Base-by-base conservation (phyloP, 2,329 filamentous ascomycete genomes). In the Penicillium griseofulvum region DNA sequence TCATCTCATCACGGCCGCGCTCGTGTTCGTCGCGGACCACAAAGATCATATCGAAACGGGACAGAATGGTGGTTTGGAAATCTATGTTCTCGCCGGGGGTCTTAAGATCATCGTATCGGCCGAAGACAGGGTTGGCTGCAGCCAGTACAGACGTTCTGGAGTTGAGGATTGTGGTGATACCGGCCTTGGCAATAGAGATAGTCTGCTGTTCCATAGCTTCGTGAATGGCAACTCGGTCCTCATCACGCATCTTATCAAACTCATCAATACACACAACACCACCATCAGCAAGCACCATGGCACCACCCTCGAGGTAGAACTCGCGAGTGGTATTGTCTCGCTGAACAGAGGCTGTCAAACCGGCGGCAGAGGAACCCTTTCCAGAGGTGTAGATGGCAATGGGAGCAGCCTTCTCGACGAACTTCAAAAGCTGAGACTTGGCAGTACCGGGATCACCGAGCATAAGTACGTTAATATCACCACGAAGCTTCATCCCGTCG, bases 171-270 rank as follows among this genome's bases (percentile, higher is more conserved):
- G 94, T 99, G 0, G 94, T 99, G 70, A 99, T 99, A 66, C 94
- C 94, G 0, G 94, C 94, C 77, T 99, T 97, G 61, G 94, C 94
- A 66, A 99, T 97, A 11, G 94, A 97, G 58, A 99, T 99, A 0
- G 94, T 99, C 75, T 99, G 94, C 77, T 99, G 94, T 73, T 99
- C 94, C 94, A 99, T 99, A 55, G 94, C 94, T 83, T 99, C 94
- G 81, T 99, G 94, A 63, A 99, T 99, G 2, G 94, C 94, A 7
- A 97, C 94, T 65, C 94, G 85, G 67, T 99, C 94, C 74, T 99
- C 94, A 71, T 99, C 94, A 59, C 94, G 84, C 94, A 99, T 99
- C 81, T 99, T 99, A 79, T 99, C 94, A 70, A 99, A 99, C 76
- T 99, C 94, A 70, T 99, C 94, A 65, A 99, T 99, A 74, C 94